Conservation (phyloP, 805 yeast species). For the Zygosaccharomyces siamensis region DNA sequence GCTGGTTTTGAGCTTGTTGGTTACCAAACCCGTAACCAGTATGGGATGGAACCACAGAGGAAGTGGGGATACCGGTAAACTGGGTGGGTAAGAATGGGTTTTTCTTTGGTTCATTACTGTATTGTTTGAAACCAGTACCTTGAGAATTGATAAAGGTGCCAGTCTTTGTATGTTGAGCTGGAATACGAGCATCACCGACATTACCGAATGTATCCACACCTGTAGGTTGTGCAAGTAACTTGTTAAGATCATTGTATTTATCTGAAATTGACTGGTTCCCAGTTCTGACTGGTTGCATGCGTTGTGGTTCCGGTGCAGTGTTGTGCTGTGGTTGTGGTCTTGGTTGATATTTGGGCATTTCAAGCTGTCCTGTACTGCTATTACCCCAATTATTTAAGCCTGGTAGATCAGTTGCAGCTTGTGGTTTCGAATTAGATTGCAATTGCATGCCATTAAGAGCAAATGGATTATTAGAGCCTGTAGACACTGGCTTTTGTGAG, state of each 20-base stretch:
- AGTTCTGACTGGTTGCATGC: slow-evolving; percentile 44
- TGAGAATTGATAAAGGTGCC: slow-evolving; percentile 79
- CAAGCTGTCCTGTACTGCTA: slow-evolving; percentile 7
- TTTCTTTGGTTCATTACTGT: slow-evolving; percentile 33
- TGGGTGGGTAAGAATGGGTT: slow-evolving; percentile 55
- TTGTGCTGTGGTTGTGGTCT: slow-evolving; percentile 24
- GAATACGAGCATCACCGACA: slow-evolving; percentile 54
- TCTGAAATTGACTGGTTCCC: slow-evolving; percentile 54
- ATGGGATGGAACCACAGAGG: slow-evolving; percentile 69
- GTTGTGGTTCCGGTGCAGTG: slow-evolving; percentile 22
- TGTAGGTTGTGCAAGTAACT: slow-evolving; percentile 76
- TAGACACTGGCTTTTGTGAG: slow-evolving; percentile 49
- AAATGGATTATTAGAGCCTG: slow-evolving; percentile 79
- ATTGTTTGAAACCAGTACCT: slow-evolving; percentile 74
- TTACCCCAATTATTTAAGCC: background rate
- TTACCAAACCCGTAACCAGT: slow-evolving; percentile 97
- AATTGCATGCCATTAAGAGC: slow-evolving; percentile 39
- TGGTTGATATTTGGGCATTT: slow-evolving; percentile 14
- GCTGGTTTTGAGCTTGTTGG: slow-evolving; percentile 36
- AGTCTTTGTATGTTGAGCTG: slow-evolving; percentile 87
- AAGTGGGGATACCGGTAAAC: slow-evolving; percentile 65
- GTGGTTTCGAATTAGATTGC: slow-evolving; percentile 9
- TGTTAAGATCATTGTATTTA: slow-evolving; percentile 67
- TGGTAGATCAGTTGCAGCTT: slow-evolving; percentile 1
- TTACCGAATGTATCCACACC: slow-evolving; percentile 81